Percentiles rank a stretch among this genome's conserved stretches.
Evolutionary conservation across 345 rosid species (phyloP).

Genomic region (Hibiscus syriacus): DNA sequence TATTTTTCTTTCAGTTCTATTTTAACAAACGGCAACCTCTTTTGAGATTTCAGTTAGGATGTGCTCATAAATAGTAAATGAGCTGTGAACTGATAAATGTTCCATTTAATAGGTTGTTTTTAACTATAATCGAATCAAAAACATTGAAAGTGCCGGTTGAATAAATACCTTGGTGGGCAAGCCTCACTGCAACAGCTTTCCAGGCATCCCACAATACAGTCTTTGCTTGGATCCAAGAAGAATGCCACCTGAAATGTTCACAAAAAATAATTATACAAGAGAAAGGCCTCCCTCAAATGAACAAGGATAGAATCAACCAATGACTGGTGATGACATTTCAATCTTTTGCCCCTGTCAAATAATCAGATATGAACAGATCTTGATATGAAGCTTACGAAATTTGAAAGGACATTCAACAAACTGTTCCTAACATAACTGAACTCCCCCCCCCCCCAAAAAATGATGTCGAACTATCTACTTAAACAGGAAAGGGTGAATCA

Average conservation of each 20-base stretch:
- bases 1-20: neutral
- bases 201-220: conserved; percentile 65
- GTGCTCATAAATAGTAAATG: neutral
- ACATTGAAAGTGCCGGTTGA: neutral
- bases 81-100: neutral
- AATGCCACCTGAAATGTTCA: conserved; percentile 48
- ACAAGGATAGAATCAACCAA: neutral
- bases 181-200: conserved; percentile 71
- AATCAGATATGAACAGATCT: neutral
- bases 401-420: neutral
- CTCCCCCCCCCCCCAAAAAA: neutral
- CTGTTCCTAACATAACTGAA: neutral
- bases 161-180: conserved; percentile 50
- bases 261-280: neutral
- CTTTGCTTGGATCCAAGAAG: conserved; percentile 61
- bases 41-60: neutral
- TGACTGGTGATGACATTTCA: neutral
- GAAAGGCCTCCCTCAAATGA: conserved; percentile 1
- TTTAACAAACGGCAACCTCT: neutral
- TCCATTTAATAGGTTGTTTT: neutral
- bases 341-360: neutral
- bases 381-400: neutral
- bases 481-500: neutral
- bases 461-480: neutral
- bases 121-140: neutral